phyloP scores from a whole-genome alignment of 805 yeast genomes.

The Nakazawaea laoshanensis region DNA sequence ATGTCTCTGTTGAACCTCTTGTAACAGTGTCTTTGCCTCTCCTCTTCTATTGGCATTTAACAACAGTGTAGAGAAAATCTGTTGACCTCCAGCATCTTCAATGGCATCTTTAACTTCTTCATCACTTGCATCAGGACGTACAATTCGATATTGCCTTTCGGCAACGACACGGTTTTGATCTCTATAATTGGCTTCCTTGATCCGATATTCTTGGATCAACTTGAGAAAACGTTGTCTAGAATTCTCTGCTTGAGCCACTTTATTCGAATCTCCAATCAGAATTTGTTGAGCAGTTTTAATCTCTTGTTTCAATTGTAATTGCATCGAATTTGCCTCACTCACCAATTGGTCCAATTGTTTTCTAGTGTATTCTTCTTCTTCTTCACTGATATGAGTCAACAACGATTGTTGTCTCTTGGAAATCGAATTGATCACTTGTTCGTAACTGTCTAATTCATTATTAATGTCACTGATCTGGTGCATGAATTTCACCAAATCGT shows the following conservation, averaged over 20 bases:
- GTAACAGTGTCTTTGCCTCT: slow-evolving; percentile 90
- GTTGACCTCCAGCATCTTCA: slow-evolving; percentile 78
- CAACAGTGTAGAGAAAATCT: slow-evolving; percentile 89
- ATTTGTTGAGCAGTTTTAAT: slow-evolving; percentile 70
- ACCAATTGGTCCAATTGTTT: slow-evolving; percentile 70
- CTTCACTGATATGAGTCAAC: slow-evolving; percentile 64
- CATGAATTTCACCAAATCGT: slow-evolving; percentile 60
- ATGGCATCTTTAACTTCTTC: slow-evolving; percentile 80
- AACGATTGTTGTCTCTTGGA: slow-evolving; percentile 64
- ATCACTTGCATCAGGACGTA: slow-evolving; percentile 77
- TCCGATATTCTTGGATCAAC: slow-evolving; percentile 79
- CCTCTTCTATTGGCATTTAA: slow-evolving; percentile 83
- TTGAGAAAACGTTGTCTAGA: slow-evolving; percentile 78
- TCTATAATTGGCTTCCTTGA: slow-evolving; percentile 78
- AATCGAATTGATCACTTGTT: slow-evolving; percentile 58
- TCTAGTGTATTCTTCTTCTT: slow-evolving; percentile 60
- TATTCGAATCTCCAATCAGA: slow-evolving; percentile 67
- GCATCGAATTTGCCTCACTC: slow-evolving; percentile 72
- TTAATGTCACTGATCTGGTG: slow-evolving; percentile 61
- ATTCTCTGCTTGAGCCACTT: slow-evolving; percentile 85
- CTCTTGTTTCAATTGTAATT: slow-evolving; percentile 59
- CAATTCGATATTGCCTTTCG: slow-evolving; percentile 86
- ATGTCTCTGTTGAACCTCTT: slow-evolving; percentile 94
- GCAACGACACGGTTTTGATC: slow-evolving; percentile 83
- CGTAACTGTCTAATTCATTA: slow-evolving; percentile 61